Percentiles rank a stretch among this genome's conserved stretches.
Evolutionary conservation across 1,284 basidiomycete genomes (phyloP).

Genomic region (Cutaneotrichosporon dermatis): DNA sequence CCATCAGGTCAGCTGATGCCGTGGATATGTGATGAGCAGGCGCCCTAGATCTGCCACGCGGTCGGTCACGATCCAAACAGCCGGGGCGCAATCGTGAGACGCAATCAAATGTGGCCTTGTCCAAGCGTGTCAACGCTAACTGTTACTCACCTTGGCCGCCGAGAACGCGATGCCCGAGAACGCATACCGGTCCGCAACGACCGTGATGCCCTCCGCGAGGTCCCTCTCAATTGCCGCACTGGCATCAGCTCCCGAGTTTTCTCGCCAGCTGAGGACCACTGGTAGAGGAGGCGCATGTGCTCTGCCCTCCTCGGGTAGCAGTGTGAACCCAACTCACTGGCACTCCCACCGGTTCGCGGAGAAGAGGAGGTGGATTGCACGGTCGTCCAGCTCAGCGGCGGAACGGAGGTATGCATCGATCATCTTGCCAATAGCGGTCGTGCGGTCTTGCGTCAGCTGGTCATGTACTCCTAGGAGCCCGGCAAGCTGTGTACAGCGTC

Average conservation of each 20-base stretch:
- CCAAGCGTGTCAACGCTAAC: too few relatives aligned
- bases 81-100: too few relatives aligned
- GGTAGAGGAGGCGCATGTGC: too few relatives aligned
- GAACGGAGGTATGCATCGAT: conserved; percentile 88
- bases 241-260: conserved; percentile 10
- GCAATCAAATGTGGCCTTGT: too few relatives aligned
- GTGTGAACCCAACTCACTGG: conserved; percentile 63
- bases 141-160: conserved; percentile 77
- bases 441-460: conserved; percentile 62
- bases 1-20: too few relatives aligned
- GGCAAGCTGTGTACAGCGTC: too few relatives aligned
- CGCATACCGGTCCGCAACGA: conserved; percentile 91
- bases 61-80: too few relatives aligned
- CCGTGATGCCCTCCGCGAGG: conserved; percentile 62
- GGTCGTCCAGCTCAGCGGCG: conserved; percentile 80
- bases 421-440: conserved; percentile 85
- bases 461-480: too few relatives aligned
- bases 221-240: conserved; percentile 64
- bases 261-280: too few relatives aligned
- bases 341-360: conserved; percentile 96
- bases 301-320: too few relatives aligned
- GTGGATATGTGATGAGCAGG: too few relatives aligned
- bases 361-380: conserved; percentile 88
- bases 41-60: neutral
- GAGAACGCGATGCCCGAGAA: conserved; percentile 97